Evolutionary conservation across 805 yeast genomes (phyloP), one percentile per base, ranked within the genome.

Genomic region (Komagataella populi): DNA sequence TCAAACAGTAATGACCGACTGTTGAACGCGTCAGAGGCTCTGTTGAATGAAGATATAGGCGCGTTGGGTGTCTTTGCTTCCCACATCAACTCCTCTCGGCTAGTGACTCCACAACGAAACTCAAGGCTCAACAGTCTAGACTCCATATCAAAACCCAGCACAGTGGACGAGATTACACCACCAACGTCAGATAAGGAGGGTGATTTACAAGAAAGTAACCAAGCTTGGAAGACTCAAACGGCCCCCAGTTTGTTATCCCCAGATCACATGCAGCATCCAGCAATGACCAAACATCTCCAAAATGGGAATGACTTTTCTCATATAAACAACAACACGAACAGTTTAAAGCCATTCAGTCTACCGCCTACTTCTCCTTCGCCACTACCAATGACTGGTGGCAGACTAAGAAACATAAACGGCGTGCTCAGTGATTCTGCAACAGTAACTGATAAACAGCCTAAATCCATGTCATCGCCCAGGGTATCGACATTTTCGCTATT

Each of bases 401-500:
- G 44, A 6, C 17, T 23, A 4, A 23, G 20, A 6, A 12, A n/a
- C 48, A n/a, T 44, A 16, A 22, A 45, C 48, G 20, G 45, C 7
- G 23, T 24, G 23, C 39, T 30, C 14, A 30, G 30, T 12, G 20
- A 14, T 12, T 24, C 48, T 8, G 6, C 18, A 30, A 14, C 39
- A 30, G 39, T 30, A 8, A 10, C 39, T 14, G 39, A 30, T 36
- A 20, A 44, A 30, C 49, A 48, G 48, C 16, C 18, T n/a, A 6
- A 17, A 30, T 14, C 52, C 20, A n/a, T 22, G 30, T 22, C 44
- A 23, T 22, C 44, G 24, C 23, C 47, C 14, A 50, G 51, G 2
- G 61, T 66, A 6, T 51, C 57, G 6, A 24, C 57, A 10, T 63
- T 72, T 59, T 81, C 76, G 48, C 67, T 82, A 5, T 65, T 80